phyloP scores from a whole-genome alignment of 169 alveolate species.

The Amoebophrya sp. region DNA sequence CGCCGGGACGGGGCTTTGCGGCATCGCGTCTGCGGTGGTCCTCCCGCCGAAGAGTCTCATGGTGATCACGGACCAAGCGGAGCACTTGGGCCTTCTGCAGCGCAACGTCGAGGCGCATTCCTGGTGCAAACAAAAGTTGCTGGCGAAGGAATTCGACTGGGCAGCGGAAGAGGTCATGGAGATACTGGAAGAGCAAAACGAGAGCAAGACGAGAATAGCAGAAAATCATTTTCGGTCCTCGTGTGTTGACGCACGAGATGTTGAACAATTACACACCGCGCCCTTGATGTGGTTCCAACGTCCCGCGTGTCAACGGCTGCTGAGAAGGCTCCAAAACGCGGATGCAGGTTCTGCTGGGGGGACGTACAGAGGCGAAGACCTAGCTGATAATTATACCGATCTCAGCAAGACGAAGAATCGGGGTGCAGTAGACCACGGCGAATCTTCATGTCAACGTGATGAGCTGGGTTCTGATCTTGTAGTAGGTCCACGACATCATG shows the following conservation, averaged over 20 bases:
- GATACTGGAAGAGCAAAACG: background rate
- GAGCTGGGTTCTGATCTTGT: too few species aligned
- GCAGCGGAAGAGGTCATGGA: background rate
- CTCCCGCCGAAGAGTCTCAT: background rate
- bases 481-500: too few species aligned
- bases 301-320: background rate
- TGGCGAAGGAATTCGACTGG: slow-evolving; percentile 11
- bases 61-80: background rate
- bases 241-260: too few species aligned
- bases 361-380: too few species aligned
- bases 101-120: background rate
- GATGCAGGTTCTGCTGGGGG: too few species aligned
- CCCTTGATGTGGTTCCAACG: too few species aligned
- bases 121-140: background rate
- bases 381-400: too few species aligned
- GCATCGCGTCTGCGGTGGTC: background rate
- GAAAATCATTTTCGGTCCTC: too few species aligned
- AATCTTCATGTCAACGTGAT: too few species aligned
- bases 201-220: background rate
- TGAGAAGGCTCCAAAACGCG: background rate
- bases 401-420: background rate
- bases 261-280: too few species aligned
- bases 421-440: background rate
- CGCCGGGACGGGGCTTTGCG: background rate
- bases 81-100: background rate